phyloP scores from a whole-genome alignment of 371 early-diverging fungal species.

The Blastocladiella emersonii region DNA sequence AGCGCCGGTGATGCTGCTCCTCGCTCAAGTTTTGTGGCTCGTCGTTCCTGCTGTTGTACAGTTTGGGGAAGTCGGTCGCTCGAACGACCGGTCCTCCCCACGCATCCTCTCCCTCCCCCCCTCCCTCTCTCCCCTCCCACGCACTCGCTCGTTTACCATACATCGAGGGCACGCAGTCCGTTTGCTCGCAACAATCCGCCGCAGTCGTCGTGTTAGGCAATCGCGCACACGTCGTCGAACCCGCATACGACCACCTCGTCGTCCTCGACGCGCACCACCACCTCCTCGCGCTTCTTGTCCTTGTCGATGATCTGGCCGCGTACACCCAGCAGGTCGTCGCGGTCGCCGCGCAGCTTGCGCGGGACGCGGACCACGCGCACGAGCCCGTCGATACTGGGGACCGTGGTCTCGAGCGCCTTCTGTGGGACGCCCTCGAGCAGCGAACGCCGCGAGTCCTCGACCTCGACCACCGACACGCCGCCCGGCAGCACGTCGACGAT shows the following conservation, averaged over 20 bases:
- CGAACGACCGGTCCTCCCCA: too few species aligned
- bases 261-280: background rate
- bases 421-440: background rate
- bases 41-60: too few species aligned
- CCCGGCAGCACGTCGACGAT: constrained; percentile 1
- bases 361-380: background rate
- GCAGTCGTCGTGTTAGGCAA: too few species aligned
- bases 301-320: background rate
- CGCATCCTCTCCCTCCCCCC: too few species aligned
- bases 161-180: too few species aligned
- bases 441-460: background rate
- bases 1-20: constrained; percentile 55
- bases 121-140: too few species aligned
- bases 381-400: background rate
- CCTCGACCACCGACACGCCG: background rate
- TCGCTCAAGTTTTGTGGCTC: too few species aligned
- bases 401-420: background rate
- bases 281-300: background rate
- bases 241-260: background rate
- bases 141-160: too few species aligned
- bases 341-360: too few species aligned
- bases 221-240: constrained; percentile 1
- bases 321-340: background rate
- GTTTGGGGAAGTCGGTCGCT: too few species aligned
- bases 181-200: too few species aligned